Percentiles rank a stretch among this genome's conserved stretches.
Evolutionary conservation across 73 alveolate species (phyloP).

Genomic region (Breviolum minutum): DNA sequence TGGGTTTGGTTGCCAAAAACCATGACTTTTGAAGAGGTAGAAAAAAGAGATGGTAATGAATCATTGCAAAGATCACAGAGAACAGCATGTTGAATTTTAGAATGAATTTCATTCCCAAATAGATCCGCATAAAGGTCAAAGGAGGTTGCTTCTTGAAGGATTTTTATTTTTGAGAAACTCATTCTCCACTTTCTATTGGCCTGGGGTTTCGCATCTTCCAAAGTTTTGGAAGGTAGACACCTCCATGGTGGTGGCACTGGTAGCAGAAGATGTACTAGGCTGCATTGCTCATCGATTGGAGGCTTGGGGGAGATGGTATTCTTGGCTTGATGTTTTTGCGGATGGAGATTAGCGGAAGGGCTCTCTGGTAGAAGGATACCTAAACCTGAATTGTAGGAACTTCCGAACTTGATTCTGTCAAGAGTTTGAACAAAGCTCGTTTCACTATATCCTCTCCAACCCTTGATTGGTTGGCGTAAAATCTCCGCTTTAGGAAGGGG

Average conservation of each 20-base stretch:
- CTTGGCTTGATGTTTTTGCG: neutral
- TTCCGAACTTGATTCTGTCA: too few species aligned
- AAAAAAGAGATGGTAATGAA: neutral
- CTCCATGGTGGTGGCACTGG: slow-evolving; percentile 90
- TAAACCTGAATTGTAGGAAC: too few species aligned
- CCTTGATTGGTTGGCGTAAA: too few species aligned
- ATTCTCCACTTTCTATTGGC: neutral
- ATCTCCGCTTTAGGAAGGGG: too few species aligned
- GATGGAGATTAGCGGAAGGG: neutral
- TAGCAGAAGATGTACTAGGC: slow-evolving; percentile 85
- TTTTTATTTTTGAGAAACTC: neutral
- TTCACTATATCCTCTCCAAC: too few species aligned
- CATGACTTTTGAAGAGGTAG: neutral
- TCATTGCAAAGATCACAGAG: too few species aligned
- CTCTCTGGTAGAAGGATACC: too few species aligned
- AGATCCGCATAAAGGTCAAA: neutral
- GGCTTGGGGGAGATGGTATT: slow-evolving; percentile 12
- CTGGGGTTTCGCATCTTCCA: neutral
- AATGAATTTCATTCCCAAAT: neutral
- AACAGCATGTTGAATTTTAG: too few species aligned
- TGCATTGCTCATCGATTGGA: slow-evolving; percentile 75
- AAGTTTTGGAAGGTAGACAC: slow-evolving; percentile 25
- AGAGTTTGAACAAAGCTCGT: too few species aligned
- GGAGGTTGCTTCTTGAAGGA: neutral
- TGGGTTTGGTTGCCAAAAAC: neutral